Evolutionary conservation across 2,329 filamentous ascomycete genomes (phyloP), one percentile per base, ranked within the genome.

Genomic region (Cordyceps pruinosa): DNA sequence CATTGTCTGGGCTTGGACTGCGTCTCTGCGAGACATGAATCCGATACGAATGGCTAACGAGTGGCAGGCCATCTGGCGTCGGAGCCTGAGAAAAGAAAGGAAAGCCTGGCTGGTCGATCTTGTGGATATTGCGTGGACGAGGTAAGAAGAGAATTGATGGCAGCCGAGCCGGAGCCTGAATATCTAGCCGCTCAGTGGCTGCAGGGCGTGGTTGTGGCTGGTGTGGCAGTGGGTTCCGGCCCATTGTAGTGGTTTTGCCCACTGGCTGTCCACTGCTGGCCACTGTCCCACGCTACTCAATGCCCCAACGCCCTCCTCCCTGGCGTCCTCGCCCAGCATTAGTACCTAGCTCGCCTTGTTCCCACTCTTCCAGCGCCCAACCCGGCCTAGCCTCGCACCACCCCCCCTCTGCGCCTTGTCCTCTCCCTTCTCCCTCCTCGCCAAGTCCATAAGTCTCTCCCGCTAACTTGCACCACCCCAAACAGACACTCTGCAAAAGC

Each of bases 41-140:
- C 53, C 42, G n/a, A 56, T 49, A 42, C 53, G 44, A 55, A 48
- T 25, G 21, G 39, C 21, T 15, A 13, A 25, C 39, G 21, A 42
- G 28, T 28, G n/a, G 45, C n/a, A 35, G 7, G 21, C 3, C 17
- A 4, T 17, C 9, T 28, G 4, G 12, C 42, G n/a, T n/a, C n/a
- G 15, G 13, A 26, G 9, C 42, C 49, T 12, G n/a, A 42, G 39
- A 58, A 30, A 44, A 53, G 45, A 35, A 50, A 49, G 55, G 46
- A 61, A 54, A 32, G 64, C 63, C 67, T 63, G 65, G 63, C 65
- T 35, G 52, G 58, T 45, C 53, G 47, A 59, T 58, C 66, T 64
- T 59, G 65, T 64, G 62, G 59, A 67, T 63, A 67, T 63, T 28
- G 21, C 19, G 6, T 9, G 46, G 15, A 48, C 17, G n/a, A 56